Evolutionary conservation across 768 basidiomycete species (phyloP).

Genomic region (Kwoniella sp.): DNA sequence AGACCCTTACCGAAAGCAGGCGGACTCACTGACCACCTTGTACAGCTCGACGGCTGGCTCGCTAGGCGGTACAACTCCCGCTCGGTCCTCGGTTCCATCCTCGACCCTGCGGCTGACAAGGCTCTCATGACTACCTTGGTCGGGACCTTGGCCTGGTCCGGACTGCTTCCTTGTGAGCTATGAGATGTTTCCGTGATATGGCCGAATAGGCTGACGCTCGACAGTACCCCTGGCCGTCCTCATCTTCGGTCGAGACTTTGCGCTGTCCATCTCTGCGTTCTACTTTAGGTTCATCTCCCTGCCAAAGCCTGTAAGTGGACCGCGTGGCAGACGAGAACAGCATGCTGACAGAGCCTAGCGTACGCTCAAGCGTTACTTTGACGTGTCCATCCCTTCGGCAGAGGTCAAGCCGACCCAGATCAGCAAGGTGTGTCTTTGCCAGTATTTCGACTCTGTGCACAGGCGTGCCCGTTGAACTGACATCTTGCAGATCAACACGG

Average conservation of each 20-base stretch:
- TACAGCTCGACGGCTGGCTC: constrained; percentile 85
- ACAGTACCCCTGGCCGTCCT: constrained; percentile 78
- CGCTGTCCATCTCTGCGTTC: constrained; percentile 81
- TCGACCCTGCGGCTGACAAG: constrained; percentile 98
- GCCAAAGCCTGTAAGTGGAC: constrained; percentile 68
- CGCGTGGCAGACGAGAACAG: constrained; percentile 74
- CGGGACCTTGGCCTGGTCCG: constrained; percentile 74
- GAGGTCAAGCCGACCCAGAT: constrained; percentile 91
- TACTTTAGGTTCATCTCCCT: constrained; percentile 88
- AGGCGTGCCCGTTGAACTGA: not conserved
- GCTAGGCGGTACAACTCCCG: constrained; percentile 81
- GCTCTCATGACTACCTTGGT: constrained; percentile 89
- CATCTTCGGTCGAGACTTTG: constrained; percentile 82
- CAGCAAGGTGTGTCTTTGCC: constrained; percentile 78
- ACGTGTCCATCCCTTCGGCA: constrained; percentile 89
- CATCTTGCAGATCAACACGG: constrained; percentile 73
- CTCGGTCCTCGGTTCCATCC: constrained; percentile 87
- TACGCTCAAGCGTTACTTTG: constrained; percentile 87
- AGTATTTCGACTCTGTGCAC: too few species aligned
- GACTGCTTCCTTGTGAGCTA: constrained; percentile 71
- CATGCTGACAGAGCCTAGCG: constrained; percentile 55
- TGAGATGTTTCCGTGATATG: not conserved
- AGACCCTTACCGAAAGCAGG: not conserved
- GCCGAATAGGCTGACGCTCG: not conserved
- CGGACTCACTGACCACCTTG: not conserved